These are phyloP conservation scores for Pythium monospermum DNA, from an alignment of 352 stramenopile genomes.

Conservation along the genomic window DNA sequence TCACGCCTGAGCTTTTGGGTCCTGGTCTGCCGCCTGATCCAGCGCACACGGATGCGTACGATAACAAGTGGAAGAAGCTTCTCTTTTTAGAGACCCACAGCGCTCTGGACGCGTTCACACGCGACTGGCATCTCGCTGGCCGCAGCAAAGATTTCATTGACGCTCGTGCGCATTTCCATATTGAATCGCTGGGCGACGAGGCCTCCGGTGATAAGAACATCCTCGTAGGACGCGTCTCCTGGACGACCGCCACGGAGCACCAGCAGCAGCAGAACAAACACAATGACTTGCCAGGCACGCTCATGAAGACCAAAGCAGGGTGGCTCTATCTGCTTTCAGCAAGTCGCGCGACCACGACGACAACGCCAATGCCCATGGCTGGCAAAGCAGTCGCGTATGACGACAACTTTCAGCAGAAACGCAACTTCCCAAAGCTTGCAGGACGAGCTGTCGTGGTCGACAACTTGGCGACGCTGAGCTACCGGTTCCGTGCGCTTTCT, in stretches of 20 bases:
- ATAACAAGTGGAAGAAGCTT: constrained; percentile 3
- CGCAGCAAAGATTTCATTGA: too few relatives aligned
- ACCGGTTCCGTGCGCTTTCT: not conserved
- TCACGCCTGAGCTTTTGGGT: not conserved
- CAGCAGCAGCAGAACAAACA: too few relatives aligned
- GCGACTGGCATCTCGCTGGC: too few relatives aligned
- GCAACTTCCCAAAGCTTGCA: not conserved
- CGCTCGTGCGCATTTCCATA: too few relatives aligned
- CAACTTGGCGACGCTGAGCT: not conserved
- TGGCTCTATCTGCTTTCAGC: too few relatives aligned
- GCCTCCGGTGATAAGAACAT: too few relatives aligned
- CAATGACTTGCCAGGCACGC: too few relatives aligned
- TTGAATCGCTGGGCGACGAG: too few relatives aligned
- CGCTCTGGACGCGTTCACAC: not conserved
- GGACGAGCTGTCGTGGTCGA: not conserved
- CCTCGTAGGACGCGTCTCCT: too few relatives aligned
- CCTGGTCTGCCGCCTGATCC: not conserved
- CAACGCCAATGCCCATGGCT: not conserved
- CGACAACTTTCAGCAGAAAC: not conserved
- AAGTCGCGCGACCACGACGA: too few relatives aligned
- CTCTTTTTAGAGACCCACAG: constrained; percentile 1
- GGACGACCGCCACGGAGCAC: too few relatives aligned
- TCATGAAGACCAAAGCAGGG: too few relatives aligned
- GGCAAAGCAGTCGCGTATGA: not conserved
- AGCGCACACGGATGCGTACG: not conserved